A percentile compares a stretch with the other conserved stretches of the same genome.
Conservation (phyloP, 129 eudicot species). For the Gnaphalium uliginosum region DNA sequence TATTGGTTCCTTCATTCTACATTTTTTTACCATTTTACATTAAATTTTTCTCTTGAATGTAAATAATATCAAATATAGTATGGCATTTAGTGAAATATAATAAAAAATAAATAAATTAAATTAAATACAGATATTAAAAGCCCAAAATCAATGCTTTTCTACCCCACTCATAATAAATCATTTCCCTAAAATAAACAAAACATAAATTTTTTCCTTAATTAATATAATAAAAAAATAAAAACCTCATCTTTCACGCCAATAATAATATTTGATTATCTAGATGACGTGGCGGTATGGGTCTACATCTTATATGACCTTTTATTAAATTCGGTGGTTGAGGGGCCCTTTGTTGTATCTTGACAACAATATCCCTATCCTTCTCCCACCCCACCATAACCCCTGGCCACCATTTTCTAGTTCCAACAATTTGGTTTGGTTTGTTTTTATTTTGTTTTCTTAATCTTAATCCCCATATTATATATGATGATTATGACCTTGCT, state of each 20-base stretch:
- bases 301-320: neutral
- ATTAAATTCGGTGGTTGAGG: conserved; percentile 27
- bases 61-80: no score
- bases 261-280: neutral
- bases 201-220: no score
- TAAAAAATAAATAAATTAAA: no score
- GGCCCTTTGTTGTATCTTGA: conserved; percentile 9
- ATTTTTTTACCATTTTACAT: no score
- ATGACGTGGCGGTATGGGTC: conserved; percentile 38
- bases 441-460: neutral
- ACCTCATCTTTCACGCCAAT: neutral
- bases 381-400: neutral
- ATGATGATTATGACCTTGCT: conserved; percentile 22
- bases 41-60: no score
- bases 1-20: no score
- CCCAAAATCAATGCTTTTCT: no score
- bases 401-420: conserved; percentile 16
- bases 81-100: no score
- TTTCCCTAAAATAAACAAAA: neutral
- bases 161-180: no score
- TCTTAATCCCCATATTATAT: neutral
- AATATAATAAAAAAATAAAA: neutral
- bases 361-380: conserved; percentile 26
- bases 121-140: no score
- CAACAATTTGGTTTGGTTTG: conserved; percentile 3